Conservation (phyloP, 1,284 basidiomycete genomes). For the Ganoderma meredithae region DNA sequence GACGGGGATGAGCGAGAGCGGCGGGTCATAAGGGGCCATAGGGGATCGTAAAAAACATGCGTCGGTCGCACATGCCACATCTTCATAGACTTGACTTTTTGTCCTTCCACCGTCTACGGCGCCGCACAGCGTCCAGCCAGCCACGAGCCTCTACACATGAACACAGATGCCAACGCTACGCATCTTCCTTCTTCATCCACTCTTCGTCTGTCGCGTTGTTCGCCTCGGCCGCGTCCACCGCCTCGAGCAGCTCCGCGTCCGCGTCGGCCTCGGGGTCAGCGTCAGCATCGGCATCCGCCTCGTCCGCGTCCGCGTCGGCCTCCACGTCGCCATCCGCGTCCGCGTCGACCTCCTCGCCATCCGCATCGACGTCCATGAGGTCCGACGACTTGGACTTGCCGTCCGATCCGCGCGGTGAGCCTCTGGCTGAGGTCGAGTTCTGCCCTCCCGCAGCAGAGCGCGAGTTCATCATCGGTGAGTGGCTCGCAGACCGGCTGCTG, state of each 20-base stretch:
- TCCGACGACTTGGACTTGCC: conserved; percentile 30
- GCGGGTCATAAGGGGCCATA: not conserved
- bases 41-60: not conserved
- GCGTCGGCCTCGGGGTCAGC: conserved; percentile 40
- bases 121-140: conserved; percentile 1
- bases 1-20: not conserved
- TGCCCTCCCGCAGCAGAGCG: conserved; percentile 14
- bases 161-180: conserved; percentile 16
- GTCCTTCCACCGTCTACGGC: not conserved
- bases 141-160: not conserved
- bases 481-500: conserved; percentile 32
- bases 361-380: conserved; percentile 32
- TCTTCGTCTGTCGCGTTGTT: conserved; percentile 39
- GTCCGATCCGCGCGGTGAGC: conserved; percentile 34
- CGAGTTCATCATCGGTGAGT: conserved; percentile 25
- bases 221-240: conserved; percentile 47
- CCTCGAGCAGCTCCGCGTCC: conserved; percentile 46
- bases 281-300: conserved; percentile 36
- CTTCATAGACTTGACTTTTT: not conserved
- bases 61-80: not conserved
- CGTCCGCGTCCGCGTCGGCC: conserved; percentile 31
- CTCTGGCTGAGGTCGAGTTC: conserved; percentile 6
- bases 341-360: conserved; percentile 37
- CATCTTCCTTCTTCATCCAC: conserved; percentile 42
- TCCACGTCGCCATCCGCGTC: conserved; percentile 40